A percentile compares a stretch with the other conserved stretches of the same genome.
Evolutionary conservation across 2,329 filamentous ascomycete genomes (phyloP).

Genomic region (Capronia coronata): DNA sequence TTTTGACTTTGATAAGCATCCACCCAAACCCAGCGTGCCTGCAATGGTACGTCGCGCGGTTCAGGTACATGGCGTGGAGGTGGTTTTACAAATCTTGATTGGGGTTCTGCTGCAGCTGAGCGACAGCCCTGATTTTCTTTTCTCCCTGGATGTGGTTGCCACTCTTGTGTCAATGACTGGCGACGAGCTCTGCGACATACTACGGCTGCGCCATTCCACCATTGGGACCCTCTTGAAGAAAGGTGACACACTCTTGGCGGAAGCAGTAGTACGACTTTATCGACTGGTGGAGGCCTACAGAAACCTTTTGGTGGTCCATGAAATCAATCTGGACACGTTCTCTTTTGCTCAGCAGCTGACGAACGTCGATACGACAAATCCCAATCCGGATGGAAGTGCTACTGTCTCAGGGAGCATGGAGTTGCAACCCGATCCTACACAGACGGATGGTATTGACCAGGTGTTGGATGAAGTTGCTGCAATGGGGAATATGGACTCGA

Average conservation of each 20-base stretch:
- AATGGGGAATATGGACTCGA: slow-evolving; percentile 21
- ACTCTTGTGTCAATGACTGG: slow-evolving; percentile 40
- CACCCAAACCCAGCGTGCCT: slow-evolving; percentile 49
- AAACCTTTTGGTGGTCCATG: slow-evolving; percentile 25
- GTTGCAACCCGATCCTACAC: slow-evolving; percentile 8
- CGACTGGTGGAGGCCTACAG: slow-evolving; percentile 40
- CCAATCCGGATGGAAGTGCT: slow-evolving; percentile 34
- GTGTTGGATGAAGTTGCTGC: slow-evolving; percentile 27
- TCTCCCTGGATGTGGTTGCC: slow-evolving; percentile 41
- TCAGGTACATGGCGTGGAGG: slow-evolving; percentile 37
- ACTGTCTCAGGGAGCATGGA: slow-evolving; percentile 16
- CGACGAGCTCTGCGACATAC: slow-evolving; percentile 38
- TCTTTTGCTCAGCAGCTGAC: slow-evolving; percentile 32
- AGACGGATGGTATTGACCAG: slow-evolving; percentile 28
- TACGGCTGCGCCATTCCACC: slow-evolving; percentile 36
- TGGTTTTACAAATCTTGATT: slow-evolving; percentile 36
- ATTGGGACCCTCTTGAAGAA: slow-evolving; percentile 39
- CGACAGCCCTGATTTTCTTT: slow-evolving; percentile 36
- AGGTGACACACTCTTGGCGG: slow-evolving; percentile 39
- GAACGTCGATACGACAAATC: slow-evolving; percentile 40
- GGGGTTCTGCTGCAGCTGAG: slow-evolving; percentile 41
- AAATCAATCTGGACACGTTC: slow-evolving; percentile 20
- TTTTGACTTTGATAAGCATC: slow-evolving; percentile 33
- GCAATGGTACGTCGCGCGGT: slow-evolving; percentile 30
- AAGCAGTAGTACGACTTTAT: slow-evolving; percentile 41